Evolutionary conservation across 2,329 filamentous ascomycete genomes (phyloP).

Genomic region (Curvularia sp.): DNA sequence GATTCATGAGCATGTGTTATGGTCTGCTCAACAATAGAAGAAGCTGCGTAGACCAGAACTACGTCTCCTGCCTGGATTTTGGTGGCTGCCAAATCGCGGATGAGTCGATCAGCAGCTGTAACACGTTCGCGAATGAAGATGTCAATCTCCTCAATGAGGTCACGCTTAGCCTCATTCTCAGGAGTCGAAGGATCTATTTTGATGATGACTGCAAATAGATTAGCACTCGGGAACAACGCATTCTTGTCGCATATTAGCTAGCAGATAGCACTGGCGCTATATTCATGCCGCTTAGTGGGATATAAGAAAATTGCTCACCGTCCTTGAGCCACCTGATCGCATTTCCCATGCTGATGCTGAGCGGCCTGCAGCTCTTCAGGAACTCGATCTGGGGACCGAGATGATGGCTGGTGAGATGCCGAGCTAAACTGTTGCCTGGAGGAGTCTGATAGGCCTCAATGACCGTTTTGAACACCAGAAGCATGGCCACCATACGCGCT

Average conservation of each 20-base stretch:
- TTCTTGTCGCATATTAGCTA: not conserved
- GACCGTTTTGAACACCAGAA: conserved; percentile 89
- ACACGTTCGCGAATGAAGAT: conserved; percentile 90
- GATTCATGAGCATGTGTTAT: conserved; percentile 72
- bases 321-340: conserved; percentile 95
- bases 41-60: conserved; percentile 85
- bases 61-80: conserved; percentile 82
- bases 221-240: conserved; percentile 3
- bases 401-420: conserved; percentile 89
- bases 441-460: conserved; percentile 94
- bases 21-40: conserved; percentile 83
- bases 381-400: conserved; percentile 96
- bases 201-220: conserved; percentile 67
- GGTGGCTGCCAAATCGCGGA: conserved; percentile 75
- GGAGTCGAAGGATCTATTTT: conserved; percentile 86
- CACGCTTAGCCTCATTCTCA: conserved; percentile 80
- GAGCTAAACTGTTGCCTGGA: conserved; percentile 79
- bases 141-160: conserved; percentile 82
- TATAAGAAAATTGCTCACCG: conserved; percentile 24
- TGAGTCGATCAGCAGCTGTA: conserved; percentile 83
- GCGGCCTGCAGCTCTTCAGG: conserved; percentile 88
- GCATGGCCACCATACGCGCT: conserved; percentile 83
- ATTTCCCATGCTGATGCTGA: conserved; percentile 97
- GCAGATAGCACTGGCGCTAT: not conserved
- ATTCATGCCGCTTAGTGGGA: not conserved